Evolutionary conservation across 2,329 filamentous ascomycete species (phyloP).

Genomic region (Xylariaceae sp.): DNA sequence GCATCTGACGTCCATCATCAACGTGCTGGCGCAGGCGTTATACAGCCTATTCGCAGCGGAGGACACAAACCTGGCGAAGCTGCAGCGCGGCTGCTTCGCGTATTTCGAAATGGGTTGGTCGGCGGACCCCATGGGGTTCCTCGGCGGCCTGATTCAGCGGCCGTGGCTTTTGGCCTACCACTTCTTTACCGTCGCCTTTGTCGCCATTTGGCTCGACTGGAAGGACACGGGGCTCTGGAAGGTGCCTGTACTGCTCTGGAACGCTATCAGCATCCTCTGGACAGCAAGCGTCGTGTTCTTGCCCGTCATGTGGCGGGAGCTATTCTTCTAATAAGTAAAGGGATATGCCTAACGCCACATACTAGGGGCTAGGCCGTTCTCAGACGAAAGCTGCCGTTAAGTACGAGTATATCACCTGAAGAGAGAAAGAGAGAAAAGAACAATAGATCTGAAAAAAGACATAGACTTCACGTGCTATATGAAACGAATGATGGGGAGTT

Average conservation of each 20-base stretch:
- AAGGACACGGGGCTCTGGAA: slow-evolving; percentile 59
- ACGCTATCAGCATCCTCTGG: slow-evolving; percentile 74
- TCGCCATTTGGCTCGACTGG: slow-evolving; percentile 76
- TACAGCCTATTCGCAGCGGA: slow-evolving; percentile 91
- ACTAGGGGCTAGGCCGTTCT: too few relatives aligned
- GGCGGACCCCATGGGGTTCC: slow-evolving; percentile 78
- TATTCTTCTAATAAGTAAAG: slow-evolving; percentile 45
- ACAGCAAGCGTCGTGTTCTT: slow-evolving; percentile 83
- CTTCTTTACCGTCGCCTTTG: slow-evolving; percentile 92
- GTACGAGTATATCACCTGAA: too few relatives aligned
- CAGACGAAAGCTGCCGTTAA: too few relatives aligned
- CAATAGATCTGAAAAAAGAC: too few relatives aligned
- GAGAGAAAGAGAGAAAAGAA: too few relatives aligned
- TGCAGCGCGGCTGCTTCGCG: slow-evolving; percentile 88
- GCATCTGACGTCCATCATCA: slow-evolving; percentile 83
- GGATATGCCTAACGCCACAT: too few relatives aligned
- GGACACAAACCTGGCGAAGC: slow-evolving; percentile 74
- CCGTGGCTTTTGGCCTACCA: slow-evolving; percentile 84
- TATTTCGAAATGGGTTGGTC: slow-evolving; percentile 85
- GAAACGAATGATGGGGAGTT: too few relatives aligned
- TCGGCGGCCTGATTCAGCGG: slow-evolving; percentile 79
- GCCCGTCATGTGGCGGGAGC: slow-evolving; percentile 77
- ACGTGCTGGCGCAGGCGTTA: slow-evolving; percentile 94
- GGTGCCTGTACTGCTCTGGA: slow-evolving; percentile 68
- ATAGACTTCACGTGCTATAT: too few relatives aligned